These are phyloP conservation scores for Tulasnella sp. DNA, from an alignment of 768 basidiomycete species.

Conservation along the genomic window DNA sequence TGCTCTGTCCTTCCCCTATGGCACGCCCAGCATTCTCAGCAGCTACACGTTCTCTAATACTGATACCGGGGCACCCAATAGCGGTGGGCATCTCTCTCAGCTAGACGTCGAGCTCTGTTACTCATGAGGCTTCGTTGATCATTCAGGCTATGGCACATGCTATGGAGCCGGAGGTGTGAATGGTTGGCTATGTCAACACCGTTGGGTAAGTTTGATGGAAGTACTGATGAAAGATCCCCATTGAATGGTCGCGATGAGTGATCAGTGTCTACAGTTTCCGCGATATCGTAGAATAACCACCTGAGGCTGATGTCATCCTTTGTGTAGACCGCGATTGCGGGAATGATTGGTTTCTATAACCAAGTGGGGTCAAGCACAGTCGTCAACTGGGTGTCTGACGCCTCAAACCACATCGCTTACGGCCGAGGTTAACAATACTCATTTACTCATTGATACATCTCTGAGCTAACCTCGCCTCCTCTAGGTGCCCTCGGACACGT, in stretches of 20 bases:
- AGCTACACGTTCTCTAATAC: slow-evolving; percentile 35
- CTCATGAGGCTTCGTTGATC: background rate
- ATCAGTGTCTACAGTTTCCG: no score
- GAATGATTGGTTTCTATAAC: slow-evolving; percentile 17
- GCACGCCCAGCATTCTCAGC: slow-evolving; percentile 53
- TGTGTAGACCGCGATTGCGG: slow-evolving; percentile 1
- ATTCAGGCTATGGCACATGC: slow-evolving; percentile 15
- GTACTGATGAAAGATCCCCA: no score
- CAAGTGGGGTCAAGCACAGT: slow-evolving; percentile 3
- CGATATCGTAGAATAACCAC: no score
- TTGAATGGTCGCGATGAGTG: no score
- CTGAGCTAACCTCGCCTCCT: background rate
- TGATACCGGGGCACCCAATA: slow-evolving; percentile 53
- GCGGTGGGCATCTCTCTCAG: slow-evolving; percentile 28
- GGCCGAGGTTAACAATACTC: slow-evolving; percentile 12
- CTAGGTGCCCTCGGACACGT: slow-evolving; percentile 14
- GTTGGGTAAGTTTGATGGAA: slow-evolving; percentile 18
- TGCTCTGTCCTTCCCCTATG: slow-evolving; percentile 50
- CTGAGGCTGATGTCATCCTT: no score
- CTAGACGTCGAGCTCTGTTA: background rate
- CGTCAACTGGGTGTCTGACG: slow-evolving; percentile 6
- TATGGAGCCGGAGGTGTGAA: slow-evolving; percentile 8
- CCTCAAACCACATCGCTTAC: slow-evolving; percentile 14
- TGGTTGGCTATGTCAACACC: slow-evolving; percentile 22
- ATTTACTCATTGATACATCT: background rate